phyloP scores from a whole-genome alignment of 768 basidiomycete species.

The Leccinum truebloodii region DNA sequence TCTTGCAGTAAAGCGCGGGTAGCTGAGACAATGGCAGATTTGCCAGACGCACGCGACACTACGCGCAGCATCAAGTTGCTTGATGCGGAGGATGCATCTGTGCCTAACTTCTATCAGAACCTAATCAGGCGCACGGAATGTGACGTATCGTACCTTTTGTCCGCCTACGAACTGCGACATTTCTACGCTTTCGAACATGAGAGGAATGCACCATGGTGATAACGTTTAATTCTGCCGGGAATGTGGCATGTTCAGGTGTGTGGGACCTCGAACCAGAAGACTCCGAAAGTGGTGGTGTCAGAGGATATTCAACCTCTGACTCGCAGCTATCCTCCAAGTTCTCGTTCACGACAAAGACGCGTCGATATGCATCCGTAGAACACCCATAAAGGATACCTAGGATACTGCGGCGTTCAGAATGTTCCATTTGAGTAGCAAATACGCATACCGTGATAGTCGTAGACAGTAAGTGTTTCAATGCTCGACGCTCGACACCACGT shows the following conservation, averaged over 20 bases:
- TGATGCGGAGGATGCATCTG: slow-evolving; percentile 11
- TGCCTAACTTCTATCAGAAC: slow-evolving; percentile 17
- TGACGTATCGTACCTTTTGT: slow-evolving; percentile 25
- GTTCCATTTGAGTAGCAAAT: background rate
- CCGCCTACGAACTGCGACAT: slow-evolving; percentile 28
- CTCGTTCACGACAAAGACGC: slow-evolving; percentile 32
- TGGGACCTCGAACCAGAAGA: slow-evolving; percentile 63
- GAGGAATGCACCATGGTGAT: slow-evolving; percentile 22
- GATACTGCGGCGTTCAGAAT: slow-evolving; percentile 8
- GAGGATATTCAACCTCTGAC: slow-evolving; percentile 66
- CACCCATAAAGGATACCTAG: slow-evolving; percentile 45
- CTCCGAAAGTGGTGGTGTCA: slow-evolving; percentile 79
- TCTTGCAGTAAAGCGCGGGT: slow-evolving; percentile 46
- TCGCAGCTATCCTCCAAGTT: slow-evolving; percentile 39
- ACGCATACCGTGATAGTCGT: slow-evolving; percentile 67
- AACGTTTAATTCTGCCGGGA: slow-evolving; percentile 15
- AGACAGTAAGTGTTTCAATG: slow-evolving; percentile 65
- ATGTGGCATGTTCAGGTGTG: slow-evolving; percentile 46
- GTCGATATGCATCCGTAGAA: slow-evolving; percentile 43
- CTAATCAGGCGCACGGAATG: background rate
- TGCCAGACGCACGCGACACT: slow-evolving; percentile 59
- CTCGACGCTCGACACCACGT: slow-evolving; percentile 66
- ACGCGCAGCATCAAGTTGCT: slow-evolving; percentile 51
- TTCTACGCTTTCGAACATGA: slow-evolving; percentile 23
- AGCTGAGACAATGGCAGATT: slow-evolving; percentile 60